Conservation (phyloP, 192 early-diverging fungal species). For the Coemansia sp. region DNA sequence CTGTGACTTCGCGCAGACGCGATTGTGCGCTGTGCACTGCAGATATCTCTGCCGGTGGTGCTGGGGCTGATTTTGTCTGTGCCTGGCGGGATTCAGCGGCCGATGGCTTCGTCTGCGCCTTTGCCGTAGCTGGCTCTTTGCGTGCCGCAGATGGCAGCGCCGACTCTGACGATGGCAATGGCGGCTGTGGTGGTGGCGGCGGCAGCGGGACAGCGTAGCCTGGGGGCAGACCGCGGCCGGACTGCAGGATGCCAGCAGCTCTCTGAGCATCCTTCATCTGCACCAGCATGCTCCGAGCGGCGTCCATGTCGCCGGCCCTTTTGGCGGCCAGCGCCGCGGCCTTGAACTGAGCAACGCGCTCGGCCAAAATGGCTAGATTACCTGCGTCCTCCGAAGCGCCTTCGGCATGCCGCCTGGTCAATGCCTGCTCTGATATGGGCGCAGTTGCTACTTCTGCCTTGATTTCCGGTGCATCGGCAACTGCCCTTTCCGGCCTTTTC, state of each 20-base stretch:
- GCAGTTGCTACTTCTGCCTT: neutral
- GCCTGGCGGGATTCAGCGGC: neutral
- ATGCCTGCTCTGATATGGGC: neutral
- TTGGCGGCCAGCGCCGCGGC: constrained; percentile 29
- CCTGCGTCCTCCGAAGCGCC: neutral
- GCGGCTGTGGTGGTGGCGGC: constrained; percentile 3
- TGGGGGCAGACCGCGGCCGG: constrained; percentile 3
- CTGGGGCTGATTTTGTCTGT: neutral
- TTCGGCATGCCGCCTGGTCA: neutral
- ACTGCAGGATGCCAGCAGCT: constrained; percentile 4
- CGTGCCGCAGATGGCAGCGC: neutral
- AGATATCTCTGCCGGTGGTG: neutral
- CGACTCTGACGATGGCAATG: neutral
- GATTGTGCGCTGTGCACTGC: neutral
- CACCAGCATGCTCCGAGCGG: constrained; percentile 27
- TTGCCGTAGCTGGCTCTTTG: neutral
- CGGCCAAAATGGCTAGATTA: neutral
- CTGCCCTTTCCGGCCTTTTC: neutral
- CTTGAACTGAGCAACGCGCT: constrained; percentile 16
- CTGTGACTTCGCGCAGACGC: neutral
- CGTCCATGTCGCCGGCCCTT: constrained; percentile 26
- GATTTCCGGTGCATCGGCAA: neutral
- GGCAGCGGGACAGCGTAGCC: neutral
- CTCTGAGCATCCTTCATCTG: constrained; percentile 32
- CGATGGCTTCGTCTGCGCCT: neutral